Evolutionary conservation across 208 protist species (phyloP), one percentile per base, ranked within the genome.

Genomic region (Novymonas esmeraldas): DNA sequence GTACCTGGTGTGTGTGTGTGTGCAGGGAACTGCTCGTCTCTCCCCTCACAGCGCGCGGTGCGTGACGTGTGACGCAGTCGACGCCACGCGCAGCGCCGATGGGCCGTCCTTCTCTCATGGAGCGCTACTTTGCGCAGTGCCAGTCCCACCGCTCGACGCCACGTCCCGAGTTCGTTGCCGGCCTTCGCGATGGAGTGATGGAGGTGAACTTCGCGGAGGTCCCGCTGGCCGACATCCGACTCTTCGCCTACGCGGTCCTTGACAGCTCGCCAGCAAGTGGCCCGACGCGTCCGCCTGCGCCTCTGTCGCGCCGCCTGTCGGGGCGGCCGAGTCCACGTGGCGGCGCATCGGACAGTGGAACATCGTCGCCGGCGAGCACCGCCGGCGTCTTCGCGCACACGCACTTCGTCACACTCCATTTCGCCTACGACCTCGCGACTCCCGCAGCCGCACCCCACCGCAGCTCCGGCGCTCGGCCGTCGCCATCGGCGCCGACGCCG

Each of bases 121-220:
- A 75, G 24, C 79, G 78, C 29, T 93, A 93, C 64, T 71, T 89
- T 36, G 54, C 64, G 29, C 76, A 86, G 59, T 93, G 83, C 66
- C 55, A 76, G 48, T 64, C 70, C 34, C 81, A 79, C 33, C 76
- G 58, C 38, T 66, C 69, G 0, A 62, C 76, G n/a, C 81, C 83
- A 6, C 82, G 76, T 44, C 54, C 75, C 0, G 73, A 54, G 22
- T 85, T 93, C 58, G 63, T 84, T 24, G 59, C 76, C 24, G 38
- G 75, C 65, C 55, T 84, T 16, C 69, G 63, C 46, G 57, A 71
- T 9, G 64, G 73, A 9, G 78, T 70, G 38, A 62, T 92, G 20
- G 61, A 82, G 24, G 59, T 73, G 0, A 81, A 88, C 62, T 55
- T 92, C n/a, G 81, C 82, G 31, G 75, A 65, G 33, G 39, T 87